A percentile compares a stretch with the other conserved stretches of the same genome.
Evolutionary conservation across 257 asterid species (phyloP).

Genomic region (Primulina eburnea): DNA sequence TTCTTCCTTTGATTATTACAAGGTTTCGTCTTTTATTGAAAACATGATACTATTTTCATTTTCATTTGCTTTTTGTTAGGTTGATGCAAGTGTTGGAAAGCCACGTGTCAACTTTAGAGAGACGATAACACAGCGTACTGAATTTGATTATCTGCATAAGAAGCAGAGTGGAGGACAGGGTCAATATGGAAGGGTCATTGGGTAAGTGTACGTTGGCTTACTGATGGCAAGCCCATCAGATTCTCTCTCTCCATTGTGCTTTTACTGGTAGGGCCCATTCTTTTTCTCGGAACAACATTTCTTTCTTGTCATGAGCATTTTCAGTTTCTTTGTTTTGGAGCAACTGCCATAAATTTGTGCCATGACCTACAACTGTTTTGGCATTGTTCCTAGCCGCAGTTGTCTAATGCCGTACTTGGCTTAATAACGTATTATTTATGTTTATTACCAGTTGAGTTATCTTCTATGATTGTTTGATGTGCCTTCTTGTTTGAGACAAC

Average conservation of each 20-base stretch:
- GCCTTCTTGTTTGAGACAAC: background rate
- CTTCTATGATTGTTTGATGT: background rate
- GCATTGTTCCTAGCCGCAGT: background rate
- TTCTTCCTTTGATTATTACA: constrained; percentile 12
- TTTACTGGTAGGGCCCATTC: background rate
- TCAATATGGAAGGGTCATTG: constrained; percentile 93
- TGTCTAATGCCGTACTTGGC: background rate
- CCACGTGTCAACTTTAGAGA: constrained; percentile 99
- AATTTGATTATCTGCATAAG: constrained; percentile 93
- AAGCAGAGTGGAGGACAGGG: constrained; percentile 99
- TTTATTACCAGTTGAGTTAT: background rate
- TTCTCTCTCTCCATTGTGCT: background rate
- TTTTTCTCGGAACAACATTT: background rate
- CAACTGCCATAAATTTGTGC: constrained; percentile 3
- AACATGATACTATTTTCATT: constrained; percentile 12
- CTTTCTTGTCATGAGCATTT: background rate
- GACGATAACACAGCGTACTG: constrained; percentile 87
- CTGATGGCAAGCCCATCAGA: constrained; percentile 1
- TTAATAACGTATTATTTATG: background rate
- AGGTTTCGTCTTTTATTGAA: constrained; percentile 7
- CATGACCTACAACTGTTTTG: background rate
- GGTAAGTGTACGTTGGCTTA: constrained; percentile 44
- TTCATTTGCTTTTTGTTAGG: constrained; percentile 42
- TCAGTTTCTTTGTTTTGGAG: constrained; percentile 1
- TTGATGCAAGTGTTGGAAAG: constrained; percentile 91